phyloP scores from a whole-genome alignment of 192 early-diverging fungal species.

The Endogone sp. region DNA sequence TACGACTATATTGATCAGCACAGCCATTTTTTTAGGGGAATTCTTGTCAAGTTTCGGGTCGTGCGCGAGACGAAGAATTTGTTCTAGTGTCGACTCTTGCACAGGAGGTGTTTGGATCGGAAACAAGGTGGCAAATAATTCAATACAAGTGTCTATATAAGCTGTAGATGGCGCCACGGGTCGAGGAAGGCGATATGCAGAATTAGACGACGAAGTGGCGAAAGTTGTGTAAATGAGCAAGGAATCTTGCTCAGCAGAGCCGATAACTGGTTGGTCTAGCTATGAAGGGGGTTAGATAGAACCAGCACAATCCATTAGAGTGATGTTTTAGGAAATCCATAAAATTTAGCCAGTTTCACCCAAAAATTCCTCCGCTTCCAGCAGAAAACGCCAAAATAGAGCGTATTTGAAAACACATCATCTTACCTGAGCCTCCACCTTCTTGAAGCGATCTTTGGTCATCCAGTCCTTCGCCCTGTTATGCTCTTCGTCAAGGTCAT shows the following conservation, averaged over 20 bases:
- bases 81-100: constrained; percentile 78
- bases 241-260: constrained; percentile 64
- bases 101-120: constrained; percentile 58
- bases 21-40: constrained; percentile 67
- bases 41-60: constrained; percentile 60
- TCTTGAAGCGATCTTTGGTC: constrained; percentile 32
- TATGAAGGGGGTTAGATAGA: constrained; percentile 21
- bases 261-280: constrained; percentile 54
- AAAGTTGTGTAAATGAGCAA: constrained; percentile 44
- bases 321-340: neutral
- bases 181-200: constrained; percentile 28
- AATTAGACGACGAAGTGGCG: constrained; percentile 7
- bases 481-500: constrained; percentile 37
- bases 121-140: constrained; percentile 74
- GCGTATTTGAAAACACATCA: neutral
- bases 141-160: constrained; percentile 77
- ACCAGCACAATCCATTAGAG: constrained; percentile 13
- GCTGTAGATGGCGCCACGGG: constrained; percentile 46
- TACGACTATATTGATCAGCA: constrained; percentile 75
- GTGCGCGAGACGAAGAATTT: constrained; percentile 62
- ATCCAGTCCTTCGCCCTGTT: constrained; percentile 37
- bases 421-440: constrained; percentile 13
- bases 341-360: too few relatives aligned
- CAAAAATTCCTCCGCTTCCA: too few relatives aligned
- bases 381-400: neutral